Conservation (phyloP, 345 rosid genomes). For the Salix dunnii region DNA sequence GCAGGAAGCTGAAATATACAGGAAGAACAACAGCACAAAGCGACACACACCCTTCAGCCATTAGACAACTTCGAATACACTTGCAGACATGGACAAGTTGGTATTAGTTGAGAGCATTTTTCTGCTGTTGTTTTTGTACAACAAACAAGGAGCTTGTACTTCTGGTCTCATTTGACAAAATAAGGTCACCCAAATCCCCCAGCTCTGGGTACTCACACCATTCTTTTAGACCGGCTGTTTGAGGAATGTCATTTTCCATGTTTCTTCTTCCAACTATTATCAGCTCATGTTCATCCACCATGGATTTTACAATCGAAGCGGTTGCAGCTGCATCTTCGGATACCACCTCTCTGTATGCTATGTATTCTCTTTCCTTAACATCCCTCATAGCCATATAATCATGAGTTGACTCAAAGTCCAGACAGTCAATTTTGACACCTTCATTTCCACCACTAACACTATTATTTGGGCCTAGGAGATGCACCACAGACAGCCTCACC, state of each 20-base stretch:
- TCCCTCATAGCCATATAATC: not conserved
- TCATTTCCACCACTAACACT: not conserved
- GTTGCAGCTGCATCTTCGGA: not conserved
- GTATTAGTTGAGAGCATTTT: not conserved
- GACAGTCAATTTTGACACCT: not conserved
- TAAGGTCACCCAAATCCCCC: conserved; percentile 1
- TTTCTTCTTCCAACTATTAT: conserved; percentile 10
- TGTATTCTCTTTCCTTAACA: not conserved
- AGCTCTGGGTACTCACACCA: conserved; percentile 11
- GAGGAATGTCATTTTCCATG: not conserved
- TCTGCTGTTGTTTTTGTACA: not conserved
- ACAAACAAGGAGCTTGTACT: conserved; percentile 4
- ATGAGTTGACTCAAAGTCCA: not conserved
- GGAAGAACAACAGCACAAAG: too few species aligned
- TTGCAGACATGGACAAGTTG: not conserved
- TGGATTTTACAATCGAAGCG: not conserved
- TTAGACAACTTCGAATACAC: too few species aligned
- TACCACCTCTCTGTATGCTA: not conserved
- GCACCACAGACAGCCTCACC: conserved; percentile 15
- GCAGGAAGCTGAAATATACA: too few species aligned
- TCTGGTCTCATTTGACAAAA: not conserved
- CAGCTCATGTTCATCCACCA: not conserved
- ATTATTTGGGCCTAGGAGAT: not conserved
- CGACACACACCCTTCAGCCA: too few species aligned
- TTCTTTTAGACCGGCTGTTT: conserved; percentile 3